Percentiles rank a stretch among this genome's conserved stretches.
These are phyloP conservation scores for Cladosporium sp. DNA, from an alignment of 2,329 filamentous ascomycete genomes.

Conservation along the genomic window DNA sequence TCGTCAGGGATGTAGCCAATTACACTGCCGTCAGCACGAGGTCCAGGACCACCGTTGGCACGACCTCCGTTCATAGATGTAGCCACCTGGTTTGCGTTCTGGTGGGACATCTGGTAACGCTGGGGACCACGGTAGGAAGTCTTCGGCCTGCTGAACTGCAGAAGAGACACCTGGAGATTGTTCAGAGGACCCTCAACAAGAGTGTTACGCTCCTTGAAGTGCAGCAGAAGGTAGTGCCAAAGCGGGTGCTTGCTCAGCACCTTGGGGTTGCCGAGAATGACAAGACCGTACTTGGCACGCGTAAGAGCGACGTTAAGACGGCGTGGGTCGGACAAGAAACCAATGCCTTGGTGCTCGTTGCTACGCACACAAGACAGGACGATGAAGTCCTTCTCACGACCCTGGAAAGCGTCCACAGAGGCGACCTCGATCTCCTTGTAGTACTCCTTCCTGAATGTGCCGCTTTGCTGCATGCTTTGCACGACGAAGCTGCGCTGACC, in stretches of 20 bases:
- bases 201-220: slow-evolving; percentile 96
- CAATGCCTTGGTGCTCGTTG: slow-evolving; percentile 98
- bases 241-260: slow-evolving; percentile 96
- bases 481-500: slow-evolving; percentile 98
- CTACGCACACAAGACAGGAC: slow-evolving; percentile 96
- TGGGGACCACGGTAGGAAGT: slow-evolving; percentile 87
- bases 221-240: slow-evolving; percentile 91
- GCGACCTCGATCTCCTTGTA: slow-evolving; percentile 99
- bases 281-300: slow-evolving; percentile 92
- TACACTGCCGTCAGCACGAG: slow-evolving; percentile 73
- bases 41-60: slow-evolving; percentile 43
- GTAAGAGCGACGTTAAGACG: slow-evolving; percentile 97
- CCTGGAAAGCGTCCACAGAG: slow-evolving; percentile 97
- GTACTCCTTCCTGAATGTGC: slow-evolving; percentile 95
- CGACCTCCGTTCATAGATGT: slow-evolving; percentile 55
- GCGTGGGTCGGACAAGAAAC: slow-evolving; percentile 95
- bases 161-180: slow-evolving; percentile 90
- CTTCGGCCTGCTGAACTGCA: slow-evolving; percentile 94
- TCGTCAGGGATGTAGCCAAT: slow-evolving; percentile 96
- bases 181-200: slow-evolving; percentile 92
- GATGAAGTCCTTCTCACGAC: slow-evolving; percentile 98
- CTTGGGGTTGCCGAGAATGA: slow-evolving; percentile 96
- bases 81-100: slow-evolving; percentile 62
- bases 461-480: slow-evolving; percentile 97
- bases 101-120: slow-evolving; percentile 78